A percentile compares a stretch with the other conserved stretches of the same genome.
phyloP scores from a whole-genome alignment of 768 basidiomycete species.

The Psilocybe sp. region DNA sequence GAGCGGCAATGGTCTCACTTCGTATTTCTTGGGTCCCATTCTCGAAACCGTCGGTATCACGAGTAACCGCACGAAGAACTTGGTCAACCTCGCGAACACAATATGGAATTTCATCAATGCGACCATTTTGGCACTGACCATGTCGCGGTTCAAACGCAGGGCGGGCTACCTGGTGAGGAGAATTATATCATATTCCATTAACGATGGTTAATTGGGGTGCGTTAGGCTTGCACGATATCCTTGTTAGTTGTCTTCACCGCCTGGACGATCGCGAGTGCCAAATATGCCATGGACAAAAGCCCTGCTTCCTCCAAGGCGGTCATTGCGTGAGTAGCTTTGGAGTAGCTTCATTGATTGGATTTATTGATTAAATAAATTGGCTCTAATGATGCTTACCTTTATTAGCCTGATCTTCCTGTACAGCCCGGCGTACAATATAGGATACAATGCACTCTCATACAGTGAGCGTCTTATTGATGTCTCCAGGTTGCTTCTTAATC shows the following conservation, averaged over 20 bases:
- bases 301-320: conserved; percentile 46
- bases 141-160: conserved; percentile 45
- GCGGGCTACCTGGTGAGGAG: conserved; percentile 44
- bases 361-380: neutral
- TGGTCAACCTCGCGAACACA: conserved; percentile 54
- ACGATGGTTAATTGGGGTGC: neutral
- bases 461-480: conserved; percentile 25
- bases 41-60: conserved; percentile 50
- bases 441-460: conserved; percentile 56
- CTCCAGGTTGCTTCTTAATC: neutral
- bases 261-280: conserved; percentile 54
- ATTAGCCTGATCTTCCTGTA: conserved; percentile 54
- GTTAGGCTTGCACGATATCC: conserved; percentile 42
- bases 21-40: conserved; percentile 56
- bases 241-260: conserved; percentile 44
- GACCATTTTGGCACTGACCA: conserved; percentile 45
- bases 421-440: conserved; percentile 53
- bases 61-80: conserved; percentile 48
- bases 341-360: neutral
- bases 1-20: conserved; percentile 61
- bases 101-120: conserved; percentile 57
- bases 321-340: conserved; percentile 37
- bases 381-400: neutral
- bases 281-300: conserved; percentile 38
- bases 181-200: neutral